phyloP scores from a whole-genome alignment of 2,329 filamentous ascomycete species.

The Botrytis byssoidea region DNA sequence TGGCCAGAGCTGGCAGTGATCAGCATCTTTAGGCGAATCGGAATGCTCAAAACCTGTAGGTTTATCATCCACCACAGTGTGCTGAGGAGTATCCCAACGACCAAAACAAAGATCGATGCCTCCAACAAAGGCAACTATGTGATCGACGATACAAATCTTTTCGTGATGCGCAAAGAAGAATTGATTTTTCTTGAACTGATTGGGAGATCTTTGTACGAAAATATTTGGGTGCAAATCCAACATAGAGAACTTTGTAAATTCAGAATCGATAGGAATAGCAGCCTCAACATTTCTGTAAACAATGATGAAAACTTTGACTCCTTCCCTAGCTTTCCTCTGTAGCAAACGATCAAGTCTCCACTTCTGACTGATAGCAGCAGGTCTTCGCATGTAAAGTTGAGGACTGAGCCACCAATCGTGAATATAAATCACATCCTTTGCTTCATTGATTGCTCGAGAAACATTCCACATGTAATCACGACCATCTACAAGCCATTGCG shows the following conservation, averaged over 20 bases:
- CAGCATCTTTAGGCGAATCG: slow-evolving; percentile 77
- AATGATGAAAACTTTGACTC: slow-evolving; percentile 96
- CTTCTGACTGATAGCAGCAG: slow-evolving; percentile 94
- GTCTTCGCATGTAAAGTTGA: slow-evolving; percentile 90
- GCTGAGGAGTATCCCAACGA: slow-evolving; percentile 94
- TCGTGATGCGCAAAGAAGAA: slow-evolving; percentile 99
- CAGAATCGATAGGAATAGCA: slow-evolving; percentile 94
- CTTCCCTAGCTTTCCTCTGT: slow-evolving; percentile 90
- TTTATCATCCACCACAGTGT: slow-evolving; percentile 88
- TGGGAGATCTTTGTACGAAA: slow-evolving; percentile 92
- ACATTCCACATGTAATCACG: slow-evolving; percentile 99
- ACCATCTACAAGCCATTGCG: slow-evolving; percentile 95
- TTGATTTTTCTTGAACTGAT: slow-evolving; percentile 97
- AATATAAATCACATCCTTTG: slow-evolving; percentile 96
- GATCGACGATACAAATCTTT: slow-evolving; percentile 95
- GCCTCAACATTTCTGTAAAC: slow-evolving; percentile 98
- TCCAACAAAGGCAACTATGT: slow-evolving; percentile 91
- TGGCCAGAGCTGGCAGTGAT: slow-evolving; percentile 94
- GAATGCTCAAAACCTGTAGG: slow-evolving; percentile 86
- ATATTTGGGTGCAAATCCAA: slow-evolving; percentile 95
- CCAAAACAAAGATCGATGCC: slow-evolving; percentile 97
- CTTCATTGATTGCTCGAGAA: slow-evolving; percentile 93
- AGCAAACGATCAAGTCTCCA: slow-evolving; percentile 92
- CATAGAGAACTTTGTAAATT: slow-evolving; percentile 95
- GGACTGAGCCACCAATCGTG: slow-evolving; percentile 99